These are phyloP conservation scores for Coprinellus micaceus DNA, from an alignment of 768 basidiomycete genomes.

Conservation along the genomic window DNA sequence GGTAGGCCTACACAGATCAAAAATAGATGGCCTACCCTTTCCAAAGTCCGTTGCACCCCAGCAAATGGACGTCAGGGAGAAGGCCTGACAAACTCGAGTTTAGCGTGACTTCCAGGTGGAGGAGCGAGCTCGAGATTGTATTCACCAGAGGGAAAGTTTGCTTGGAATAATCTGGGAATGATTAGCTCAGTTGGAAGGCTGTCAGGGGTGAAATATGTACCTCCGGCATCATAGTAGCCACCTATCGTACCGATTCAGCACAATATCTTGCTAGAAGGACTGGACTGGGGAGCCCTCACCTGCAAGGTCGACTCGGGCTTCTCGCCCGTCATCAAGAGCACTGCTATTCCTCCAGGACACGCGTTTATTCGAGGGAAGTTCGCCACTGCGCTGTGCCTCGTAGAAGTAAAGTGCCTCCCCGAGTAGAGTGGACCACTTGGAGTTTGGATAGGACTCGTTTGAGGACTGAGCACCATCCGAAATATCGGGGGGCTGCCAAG, in stretches of 20 bases:
- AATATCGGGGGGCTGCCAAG: conserved; percentile 60
- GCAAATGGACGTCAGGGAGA: conserved; percentile 78
- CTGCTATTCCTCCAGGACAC: conserved; percentile 88
- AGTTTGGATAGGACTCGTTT: conserved; percentile 50
- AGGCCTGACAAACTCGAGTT: conserved; percentile 44
- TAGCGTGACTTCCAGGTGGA: neutral
- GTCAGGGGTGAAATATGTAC: conserved; percentile 33
- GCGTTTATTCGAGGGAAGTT: conserved; percentile 61
- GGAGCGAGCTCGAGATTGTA: too few relatives aligned
- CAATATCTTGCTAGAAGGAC: neutral
- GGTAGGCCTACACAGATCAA: neutral
- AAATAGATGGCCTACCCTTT: conserved; percentile 42
- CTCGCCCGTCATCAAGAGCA: conserved; percentile 69
- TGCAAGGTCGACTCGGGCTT: conserved; percentile 68
- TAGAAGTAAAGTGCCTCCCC: conserved; percentile 86
- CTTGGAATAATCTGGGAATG: conserved; percentile 74
- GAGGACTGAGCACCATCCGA: conserved; percentile 52
- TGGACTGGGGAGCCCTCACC: conserved; percentile 34
- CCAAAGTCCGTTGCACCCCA: conserved; percentile 90
- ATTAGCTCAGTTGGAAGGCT: neutral
- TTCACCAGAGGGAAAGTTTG: conserved; percentile 82
- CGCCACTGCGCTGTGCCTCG: conserved; percentile 85
- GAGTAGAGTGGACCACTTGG: conserved; percentile 79
- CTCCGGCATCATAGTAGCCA: conserved; percentile 93
- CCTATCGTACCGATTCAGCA: conserved; percentile 24